These are phyloP conservation scores for Clarireedia homoeocarpa DNA, from an alignment of 2,329 filamentous ascomycete species.

Conservation along the genomic window DNA sequence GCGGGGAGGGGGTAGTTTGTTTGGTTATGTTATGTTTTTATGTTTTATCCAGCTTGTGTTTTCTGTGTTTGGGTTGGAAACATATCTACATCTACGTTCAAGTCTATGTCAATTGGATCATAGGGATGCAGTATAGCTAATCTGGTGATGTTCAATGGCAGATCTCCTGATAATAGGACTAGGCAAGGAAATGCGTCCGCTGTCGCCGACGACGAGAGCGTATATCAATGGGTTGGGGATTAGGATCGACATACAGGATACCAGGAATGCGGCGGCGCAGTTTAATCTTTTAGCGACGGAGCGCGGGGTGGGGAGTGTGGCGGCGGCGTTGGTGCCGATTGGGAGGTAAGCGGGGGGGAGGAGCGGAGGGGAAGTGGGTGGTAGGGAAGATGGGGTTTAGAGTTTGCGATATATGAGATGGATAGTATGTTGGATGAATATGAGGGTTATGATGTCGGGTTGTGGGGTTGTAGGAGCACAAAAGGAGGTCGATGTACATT, in stretches of 20 bases:
- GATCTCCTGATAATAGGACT: slow-evolving; percentile 88
- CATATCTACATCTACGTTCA: background rate
- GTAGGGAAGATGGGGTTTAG: background rate
- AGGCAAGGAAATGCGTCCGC: slow-evolving; percentile 64
- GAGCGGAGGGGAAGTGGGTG: background rate
- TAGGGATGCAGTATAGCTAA: background rate
- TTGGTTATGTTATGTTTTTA: too few relatives aligned
- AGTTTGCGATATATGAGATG: background rate
- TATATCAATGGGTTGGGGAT: slow-evolving; percentile 73
- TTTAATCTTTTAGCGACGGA: slow-evolving; percentile 96
- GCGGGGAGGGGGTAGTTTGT: too few relatives aligned
- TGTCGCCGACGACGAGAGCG: slow-evolving; percentile 66
- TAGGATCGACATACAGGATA: slow-evolving; percentile 82
- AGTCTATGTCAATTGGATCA: background rate
- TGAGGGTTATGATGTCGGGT: too few relatives aligned
- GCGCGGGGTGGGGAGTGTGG: slow-evolving; percentile 75
- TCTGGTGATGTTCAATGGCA: slow-evolving; percentile 28
- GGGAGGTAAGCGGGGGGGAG: slow-evolving; percentile 48
- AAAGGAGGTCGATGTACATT: too few relatives aligned
- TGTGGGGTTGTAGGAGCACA: too few relatives aligned
- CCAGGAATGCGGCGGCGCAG: slow-evolving; percentile 85
- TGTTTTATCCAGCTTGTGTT: background rate
- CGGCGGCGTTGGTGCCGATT: slow-evolving; percentile 78
- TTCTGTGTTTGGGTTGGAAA: background rate
- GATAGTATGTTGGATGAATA: too few relatives aligned